Conservation (phyloP, 108 stramenopile genomes). For the Nitzschia inconspicua region DNA sequence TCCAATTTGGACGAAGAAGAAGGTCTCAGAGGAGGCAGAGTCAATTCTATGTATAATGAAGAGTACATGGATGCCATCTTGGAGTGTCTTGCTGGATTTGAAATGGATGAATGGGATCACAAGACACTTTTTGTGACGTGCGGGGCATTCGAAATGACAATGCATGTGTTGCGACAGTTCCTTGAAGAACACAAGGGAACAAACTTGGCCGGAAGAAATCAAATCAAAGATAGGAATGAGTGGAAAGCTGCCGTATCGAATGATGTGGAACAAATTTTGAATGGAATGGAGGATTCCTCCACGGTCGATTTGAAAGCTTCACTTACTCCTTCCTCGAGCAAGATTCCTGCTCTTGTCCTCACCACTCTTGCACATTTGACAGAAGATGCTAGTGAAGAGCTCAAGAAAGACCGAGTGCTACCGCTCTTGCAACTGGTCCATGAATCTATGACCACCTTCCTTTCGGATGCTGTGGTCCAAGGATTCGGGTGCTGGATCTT, state of each 20-base stretch:
- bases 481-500: slow-evolving; percentile 28
- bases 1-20: no score
- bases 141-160: slow-evolving; percentile 2
- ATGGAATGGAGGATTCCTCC: not conserved
- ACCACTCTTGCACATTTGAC: not conserved
- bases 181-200: not conserved
- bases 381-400: slow-evolving; percentile 1
- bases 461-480: slow-evolving; percentile 1
- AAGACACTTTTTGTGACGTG: slow-evolving; percentile 1
- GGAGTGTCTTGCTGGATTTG: no score
- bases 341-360: not conserved
- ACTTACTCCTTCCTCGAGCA: not conserved
- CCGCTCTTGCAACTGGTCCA: not conserved
- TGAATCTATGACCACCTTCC: slow-evolving; percentile 2
- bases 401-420: slow-evolving; percentile 9
- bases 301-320: not conserved
- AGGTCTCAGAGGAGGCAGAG: no score
- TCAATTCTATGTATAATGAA: no score
- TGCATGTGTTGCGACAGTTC: not conserved
- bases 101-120: no score
- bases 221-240: no score
- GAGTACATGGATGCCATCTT: no score
- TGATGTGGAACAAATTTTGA: not conserved
- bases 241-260: no score
- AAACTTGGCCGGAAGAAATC: not conserved